phyloP scores from a whole-genome alignment of 805 yeast species.

The Hanseniaspora taiwanica region DNA sequence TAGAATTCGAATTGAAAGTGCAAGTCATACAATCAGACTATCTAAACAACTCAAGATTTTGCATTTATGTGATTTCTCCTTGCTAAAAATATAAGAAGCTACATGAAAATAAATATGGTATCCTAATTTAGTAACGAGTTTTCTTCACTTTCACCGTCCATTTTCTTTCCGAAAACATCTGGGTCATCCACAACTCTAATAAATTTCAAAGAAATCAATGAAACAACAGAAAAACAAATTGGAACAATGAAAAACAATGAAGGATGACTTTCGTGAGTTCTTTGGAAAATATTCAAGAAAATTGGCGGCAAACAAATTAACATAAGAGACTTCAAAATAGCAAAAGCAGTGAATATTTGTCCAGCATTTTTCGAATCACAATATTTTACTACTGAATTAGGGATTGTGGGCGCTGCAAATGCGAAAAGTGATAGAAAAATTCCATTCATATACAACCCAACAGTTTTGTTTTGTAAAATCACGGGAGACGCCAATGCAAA shows the following conservation, averaged over 20 bases:
- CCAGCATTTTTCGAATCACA: conserved; percentile 48
- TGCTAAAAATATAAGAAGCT: not conserved
- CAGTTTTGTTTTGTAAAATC: not conserved
- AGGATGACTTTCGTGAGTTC: too few relatives aligned
- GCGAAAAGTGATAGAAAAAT: conserved; percentile 35
- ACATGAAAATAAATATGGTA: too few relatives aligned
- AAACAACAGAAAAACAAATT: conserved; percentile 23
- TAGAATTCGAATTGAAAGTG: conserved; percentile 12
- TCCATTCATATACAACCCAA: conserved; percentile 19
- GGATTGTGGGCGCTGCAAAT: conserved; percentile 42
- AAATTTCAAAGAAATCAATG: conserved; percentile 12
- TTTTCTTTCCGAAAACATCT: conserved; percentile 9
- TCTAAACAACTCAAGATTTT: not conserved
- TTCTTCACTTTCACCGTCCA: not conserved
- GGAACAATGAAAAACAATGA: conserved; percentile 34
- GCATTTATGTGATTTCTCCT: not conserved
- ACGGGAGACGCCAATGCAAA: conserved; percentile 13
- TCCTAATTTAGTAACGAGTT: too few relatives aligned
- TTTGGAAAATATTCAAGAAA: too few relatives aligned
- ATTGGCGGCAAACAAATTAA: too few relatives aligned
- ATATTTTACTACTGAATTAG: conserved; percentile 47
- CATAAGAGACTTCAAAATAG: conserved; percentile 41
- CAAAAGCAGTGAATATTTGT: conserved; percentile 58
- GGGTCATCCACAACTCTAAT: conserved; percentile 12
- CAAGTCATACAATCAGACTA: conserved; percentile 5